Evolutionary conservation across 2,329 filamentous ascomycete genomes (phyloP), one percentile per base, ranked within the genome.

Genomic region (Lasiodiplodia hormozganensis): DNA sequence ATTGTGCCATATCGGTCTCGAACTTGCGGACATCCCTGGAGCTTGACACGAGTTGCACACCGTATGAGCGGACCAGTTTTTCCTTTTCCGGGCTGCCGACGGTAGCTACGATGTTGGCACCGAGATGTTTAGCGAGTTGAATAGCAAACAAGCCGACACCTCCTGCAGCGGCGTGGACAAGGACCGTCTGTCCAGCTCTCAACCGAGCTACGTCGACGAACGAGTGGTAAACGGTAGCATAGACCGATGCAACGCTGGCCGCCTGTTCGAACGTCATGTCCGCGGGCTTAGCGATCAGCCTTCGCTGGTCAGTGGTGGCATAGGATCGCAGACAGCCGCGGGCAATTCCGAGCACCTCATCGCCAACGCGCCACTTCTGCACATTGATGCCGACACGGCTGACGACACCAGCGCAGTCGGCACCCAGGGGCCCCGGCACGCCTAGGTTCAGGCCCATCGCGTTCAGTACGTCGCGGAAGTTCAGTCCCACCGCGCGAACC

Each of bases 71-170:
- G 18, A 51, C 47, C 47, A 38, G 16, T 31, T 4, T 14, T 11
- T 18, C n/a, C 68, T 78, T 73, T 21, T 73, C 71, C 2, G 67
- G 54, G 5, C 52, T 75, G 16, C 72, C 69, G 1, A 77, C 77
- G 10, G 77, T 78, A 1, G 69, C 70, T 56, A 70, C 76, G 7
- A 74, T 52, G 3, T 70, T 68, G 2, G 74, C 73, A 8, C 74
- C 76, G 10, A 74, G 56, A 53, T 69, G 70, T 36, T 72, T 70
- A 1, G 75, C 74, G 28, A 78, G 56, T 10, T 69, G 56, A 21
- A 79, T 69, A 21, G 74, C 75, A 8, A 76, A 76, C 69, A 78
- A 76, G 1, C 77, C 77, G 1, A 75, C 67, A 12, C 73, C 70
- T 18, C 73, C 73, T 31, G 75, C 71, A 2, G 72, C 78, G 31